Evolutionary conservation across 768 basidiomycete species (phyloP).

Genomic region (Pleurotus tuoliensis): DNA sequence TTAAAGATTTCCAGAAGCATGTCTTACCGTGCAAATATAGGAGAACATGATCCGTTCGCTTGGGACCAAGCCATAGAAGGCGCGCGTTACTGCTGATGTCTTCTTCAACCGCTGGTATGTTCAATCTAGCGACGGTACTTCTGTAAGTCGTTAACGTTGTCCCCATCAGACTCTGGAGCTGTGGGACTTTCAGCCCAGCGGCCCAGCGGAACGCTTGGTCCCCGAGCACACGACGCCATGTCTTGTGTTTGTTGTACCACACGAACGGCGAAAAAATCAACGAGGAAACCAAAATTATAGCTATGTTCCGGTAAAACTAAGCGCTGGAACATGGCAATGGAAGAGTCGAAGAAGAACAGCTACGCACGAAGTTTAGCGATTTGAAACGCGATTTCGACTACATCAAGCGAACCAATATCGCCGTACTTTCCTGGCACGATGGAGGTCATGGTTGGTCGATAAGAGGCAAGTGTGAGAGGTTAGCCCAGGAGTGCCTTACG

Average conservation of each 20-base stretch:
- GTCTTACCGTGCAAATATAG: conserved; percentile 15
- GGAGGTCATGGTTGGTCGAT: neutral
- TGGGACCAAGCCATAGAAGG: conserved; percentile 20
- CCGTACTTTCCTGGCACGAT: neutral
- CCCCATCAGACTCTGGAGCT: conserved; percentile 12
- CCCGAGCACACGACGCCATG: conserved; percentile 6
- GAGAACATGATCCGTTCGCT: conserved; percentile 18
- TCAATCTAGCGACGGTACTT: neutral
- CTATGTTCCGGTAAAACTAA: neutral
- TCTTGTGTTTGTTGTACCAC: conserved; percentile 5
- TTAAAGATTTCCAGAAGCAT: neutral
- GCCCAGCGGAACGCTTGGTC: conserved; percentile 2
- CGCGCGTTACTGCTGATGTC: conserved; percentile 15
- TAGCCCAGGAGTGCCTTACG: too few species aligned
- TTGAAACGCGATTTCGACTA: neutral
- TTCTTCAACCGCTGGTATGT: conserved; percentile 11
- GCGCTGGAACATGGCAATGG: too few species aligned
- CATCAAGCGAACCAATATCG: neutral
- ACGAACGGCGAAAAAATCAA: conserved; percentile 3
- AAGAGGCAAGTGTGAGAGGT: too few species aligned
- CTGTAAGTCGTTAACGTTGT: conserved; percentile 11
- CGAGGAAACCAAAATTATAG: neutral
- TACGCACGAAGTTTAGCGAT: neutral
- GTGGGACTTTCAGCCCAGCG: neutral
- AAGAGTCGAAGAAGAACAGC: neutral